These are phyloP conservation scores for Malus fusca DNA, from an alignment of 306 rosid genomes.

Conservation along the genomic window DNA sequence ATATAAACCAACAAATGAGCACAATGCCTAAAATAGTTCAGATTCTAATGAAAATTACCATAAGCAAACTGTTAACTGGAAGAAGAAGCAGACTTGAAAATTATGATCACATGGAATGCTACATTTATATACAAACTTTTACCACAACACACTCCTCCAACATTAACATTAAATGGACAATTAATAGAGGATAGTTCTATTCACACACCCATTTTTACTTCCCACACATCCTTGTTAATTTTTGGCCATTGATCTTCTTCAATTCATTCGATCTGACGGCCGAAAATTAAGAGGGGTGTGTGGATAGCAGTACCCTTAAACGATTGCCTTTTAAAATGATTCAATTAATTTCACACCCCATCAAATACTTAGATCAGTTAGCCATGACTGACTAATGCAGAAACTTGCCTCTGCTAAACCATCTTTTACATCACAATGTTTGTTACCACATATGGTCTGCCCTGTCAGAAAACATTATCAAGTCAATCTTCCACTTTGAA, in stretches of 20 bases:
- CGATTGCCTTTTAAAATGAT: neutral
- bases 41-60: neutral
- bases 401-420: slow-evolving; percentile 70
- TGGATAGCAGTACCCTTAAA: no score
- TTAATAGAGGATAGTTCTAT: no score
- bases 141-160: neutral
- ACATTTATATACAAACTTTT: neutral
- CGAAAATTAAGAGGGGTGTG: no score
- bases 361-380: neutral
- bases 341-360: neutral
- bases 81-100: neutral
- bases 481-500: slow-evolving; percentile 7
- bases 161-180: neutral
- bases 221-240: no score
- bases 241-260: no score
- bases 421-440: slow-evolving; percentile 65
- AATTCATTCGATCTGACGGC: no score
- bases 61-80: neutral
- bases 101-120: neutral
- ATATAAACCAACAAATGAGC: neutral
- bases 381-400: neutral
- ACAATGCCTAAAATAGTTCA: neutral
- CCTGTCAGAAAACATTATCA: slow-evolving; percentile 48
- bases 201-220: no score
- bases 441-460: slow-evolving; percentile 81